phyloP scores from a whole-genome alignment of 1,284 basidiomycete species.

The Phellopilus nigrolimitatus region DNA sequence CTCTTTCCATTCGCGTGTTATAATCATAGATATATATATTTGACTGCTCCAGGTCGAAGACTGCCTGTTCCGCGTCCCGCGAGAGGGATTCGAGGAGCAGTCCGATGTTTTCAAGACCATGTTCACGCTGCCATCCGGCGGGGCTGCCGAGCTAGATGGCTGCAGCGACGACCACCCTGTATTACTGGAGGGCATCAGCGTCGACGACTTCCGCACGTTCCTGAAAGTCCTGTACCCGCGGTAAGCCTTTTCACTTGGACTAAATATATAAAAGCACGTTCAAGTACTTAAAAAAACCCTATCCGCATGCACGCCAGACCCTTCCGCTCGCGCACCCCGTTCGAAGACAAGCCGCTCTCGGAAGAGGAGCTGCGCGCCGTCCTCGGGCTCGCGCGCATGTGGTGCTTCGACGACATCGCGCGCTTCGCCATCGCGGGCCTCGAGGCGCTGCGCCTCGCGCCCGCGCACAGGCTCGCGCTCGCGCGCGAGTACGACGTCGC shows the following conservation, averaged over 20 bases:
- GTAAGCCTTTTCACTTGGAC: not conserved
- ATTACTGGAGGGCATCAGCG: not conserved
- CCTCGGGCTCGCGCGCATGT: constrained; percentile 12
- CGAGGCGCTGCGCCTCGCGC: constrained; percentile 2
- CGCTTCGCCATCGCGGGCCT: constrained; percentile 2
- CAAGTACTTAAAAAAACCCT: not conserved
- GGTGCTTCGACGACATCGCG: constrained; percentile 3
- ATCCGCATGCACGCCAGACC: not conserved
- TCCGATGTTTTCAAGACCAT: constrained; percentile 15
- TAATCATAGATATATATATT: not conserved
- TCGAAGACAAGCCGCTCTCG: not conserved
- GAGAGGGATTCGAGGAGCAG: constrained; percentile 8
- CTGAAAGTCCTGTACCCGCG: not conserved
- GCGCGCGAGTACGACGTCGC: constrained; percentile 7
- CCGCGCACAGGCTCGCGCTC: constrained; percentile 5
- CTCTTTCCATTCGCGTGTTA: not conserved
- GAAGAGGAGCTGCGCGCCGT: constrained; percentile 8
- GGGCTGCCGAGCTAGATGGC: not conserved
- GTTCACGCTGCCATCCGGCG: constrained; percentile 2
- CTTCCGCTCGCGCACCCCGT: not conserved
- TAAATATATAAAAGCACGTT: not conserved
- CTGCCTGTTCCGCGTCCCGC: constrained; percentile 11
- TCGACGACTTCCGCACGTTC: constrained; percentile 4
- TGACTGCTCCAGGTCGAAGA: constrained; percentile 12
- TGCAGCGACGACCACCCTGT: constrained; percentile 10